Conservation (phyloP, 2,329 filamentous ascomycete genomes). For the Fusarium keratoplasticum region DNA sequence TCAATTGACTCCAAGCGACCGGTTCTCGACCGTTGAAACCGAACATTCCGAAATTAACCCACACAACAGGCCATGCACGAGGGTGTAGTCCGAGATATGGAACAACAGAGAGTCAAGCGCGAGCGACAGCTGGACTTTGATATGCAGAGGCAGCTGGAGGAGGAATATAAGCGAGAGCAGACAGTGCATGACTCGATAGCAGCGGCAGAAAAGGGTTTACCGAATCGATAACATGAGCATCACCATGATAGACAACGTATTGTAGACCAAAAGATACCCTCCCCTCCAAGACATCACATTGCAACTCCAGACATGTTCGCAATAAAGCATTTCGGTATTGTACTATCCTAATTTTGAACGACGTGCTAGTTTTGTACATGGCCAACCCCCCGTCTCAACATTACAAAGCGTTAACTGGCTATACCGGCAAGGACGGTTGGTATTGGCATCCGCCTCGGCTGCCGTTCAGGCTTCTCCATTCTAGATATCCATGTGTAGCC, state of each 20-base stretch:
- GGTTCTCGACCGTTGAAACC: not conserved
- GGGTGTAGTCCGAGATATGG: constrained; percentile 93
- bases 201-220: constrained; percentile 37
- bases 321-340: constrained; percentile 40
- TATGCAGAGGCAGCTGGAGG: constrained; percentile 85
- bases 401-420: constrained; percentile 39
- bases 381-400: constrained; percentile 21
- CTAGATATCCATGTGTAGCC: constrained; percentile 18
- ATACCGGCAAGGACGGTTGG: constrained; percentile 1
- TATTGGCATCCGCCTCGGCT: constrained; percentile 13
- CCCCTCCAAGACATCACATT: constrained; percentile 27
- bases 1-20: not conserved
- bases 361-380: constrained; percentile 37
- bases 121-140: constrained; percentile 96
- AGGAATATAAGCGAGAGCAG: constrained; percentile 91
- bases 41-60: constrained; percentile 12
- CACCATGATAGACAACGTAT: not conserved
- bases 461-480: constrained; percentile 4
- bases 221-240: constrained; percentile 40
- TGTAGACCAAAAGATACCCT: constrained; percentile 26
- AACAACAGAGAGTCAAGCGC: constrained; percentile 89
- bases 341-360: constrained; percentile 34
- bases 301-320: constrained; percentile 13
- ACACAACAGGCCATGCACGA: constrained; percentile 86
- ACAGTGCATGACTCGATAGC: constrained; percentile 67